Conservation (phyloP, 345 rosid species). For the Eucalyptus cloeziana region DNA sequence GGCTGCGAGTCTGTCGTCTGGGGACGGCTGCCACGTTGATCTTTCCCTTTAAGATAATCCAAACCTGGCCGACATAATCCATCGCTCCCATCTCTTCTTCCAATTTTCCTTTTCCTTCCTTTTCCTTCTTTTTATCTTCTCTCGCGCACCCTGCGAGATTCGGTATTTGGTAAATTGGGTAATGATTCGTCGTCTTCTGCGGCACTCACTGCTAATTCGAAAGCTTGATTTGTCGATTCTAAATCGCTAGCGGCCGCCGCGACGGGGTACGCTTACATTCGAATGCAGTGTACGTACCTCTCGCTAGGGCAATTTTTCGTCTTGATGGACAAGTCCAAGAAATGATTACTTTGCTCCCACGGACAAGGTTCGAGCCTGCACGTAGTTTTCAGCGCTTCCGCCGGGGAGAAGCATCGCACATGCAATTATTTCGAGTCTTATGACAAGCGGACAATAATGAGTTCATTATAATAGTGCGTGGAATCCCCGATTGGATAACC, state of each 20-base stretch:
- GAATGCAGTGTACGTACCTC: background rate
- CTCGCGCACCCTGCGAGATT: background rate
- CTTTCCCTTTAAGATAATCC: constrained; percentile 23
- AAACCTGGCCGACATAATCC: constrained; percentile 45
- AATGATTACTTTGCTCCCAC: background rate
- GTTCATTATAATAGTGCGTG: background rate
- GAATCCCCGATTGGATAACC: background rate
- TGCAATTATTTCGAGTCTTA: background rate
- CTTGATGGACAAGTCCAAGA: background rate
- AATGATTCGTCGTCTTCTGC: background rate
- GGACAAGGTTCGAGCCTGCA: background rate
- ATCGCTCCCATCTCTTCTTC: constrained; percentile 5
- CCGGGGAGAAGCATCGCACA: background rate
- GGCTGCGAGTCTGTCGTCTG: constrained; percentile 34
- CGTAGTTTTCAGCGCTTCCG: background rate
- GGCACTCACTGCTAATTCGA: background rate
- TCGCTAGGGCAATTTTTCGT: background rate
- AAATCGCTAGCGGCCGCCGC: background rate
- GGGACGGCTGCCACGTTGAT: constrained; percentile 59
- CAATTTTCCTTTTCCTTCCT: background rate
- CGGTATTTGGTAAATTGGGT: background rate
- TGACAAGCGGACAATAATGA: background rate
- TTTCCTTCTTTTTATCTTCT: background rate
- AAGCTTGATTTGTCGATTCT: background rate
- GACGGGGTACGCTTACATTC: background rate